Conservation (phyloP, 805 yeast species). For the Saccharomycopsis fodiens region DNA sequence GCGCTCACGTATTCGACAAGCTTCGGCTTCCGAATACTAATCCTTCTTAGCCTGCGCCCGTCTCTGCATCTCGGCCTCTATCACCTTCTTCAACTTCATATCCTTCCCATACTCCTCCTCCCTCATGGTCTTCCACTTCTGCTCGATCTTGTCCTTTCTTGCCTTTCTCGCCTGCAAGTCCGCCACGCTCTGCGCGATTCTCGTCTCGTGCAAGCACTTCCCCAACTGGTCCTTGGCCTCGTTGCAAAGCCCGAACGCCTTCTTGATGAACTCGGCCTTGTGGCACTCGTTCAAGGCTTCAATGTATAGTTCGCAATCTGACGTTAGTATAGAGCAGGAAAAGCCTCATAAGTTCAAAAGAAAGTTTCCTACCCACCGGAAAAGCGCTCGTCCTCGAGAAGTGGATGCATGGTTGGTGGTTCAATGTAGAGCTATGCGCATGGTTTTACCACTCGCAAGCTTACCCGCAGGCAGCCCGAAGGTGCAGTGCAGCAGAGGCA, state of each 20-base stretch:
- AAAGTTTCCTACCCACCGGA: slow-evolving; percentile 37
- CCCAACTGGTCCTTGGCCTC: slow-evolving; percentile 72
- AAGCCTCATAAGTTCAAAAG: neutral
- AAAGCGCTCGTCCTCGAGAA: slow-evolving; percentile 42
- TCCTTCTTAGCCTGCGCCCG: slow-evolving; percentile 33
- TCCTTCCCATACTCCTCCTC: slow-evolving; percentile 81
- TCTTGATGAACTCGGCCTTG: slow-evolving; percentile 52
- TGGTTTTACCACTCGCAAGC: too few relatives aligned
- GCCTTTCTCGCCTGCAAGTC: slow-evolving; percentile 43
- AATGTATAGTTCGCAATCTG: slow-evolving; percentile 73
- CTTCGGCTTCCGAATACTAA: too few relatives aligned
- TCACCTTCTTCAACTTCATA: slow-evolving; percentile 55
- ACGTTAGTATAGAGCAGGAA: neutral
- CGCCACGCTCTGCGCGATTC: slow-evolving; percentile 53
- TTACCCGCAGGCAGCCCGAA: too few relatives aligned
- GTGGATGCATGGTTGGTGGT: slow-evolving; percentile 42
- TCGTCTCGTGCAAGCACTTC: slow-evolving; percentile 72
- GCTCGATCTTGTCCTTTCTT: slow-evolving; percentile 46
- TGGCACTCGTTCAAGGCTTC: slow-evolving; percentile 89
- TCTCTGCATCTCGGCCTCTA: slow-evolving; percentile 45
- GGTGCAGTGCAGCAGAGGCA: too few relatives aligned
- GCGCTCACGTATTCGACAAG: too few relatives aligned
- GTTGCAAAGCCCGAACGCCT: slow-evolving; percentile 79
- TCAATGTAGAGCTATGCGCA: too few relatives aligned
- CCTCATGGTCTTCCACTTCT: slow-evolving; percentile 50